Evolutionary conservation across 495 filamentous ascomycete species (phyloP).

Genomic region (Talaromyces liani): DNA sequence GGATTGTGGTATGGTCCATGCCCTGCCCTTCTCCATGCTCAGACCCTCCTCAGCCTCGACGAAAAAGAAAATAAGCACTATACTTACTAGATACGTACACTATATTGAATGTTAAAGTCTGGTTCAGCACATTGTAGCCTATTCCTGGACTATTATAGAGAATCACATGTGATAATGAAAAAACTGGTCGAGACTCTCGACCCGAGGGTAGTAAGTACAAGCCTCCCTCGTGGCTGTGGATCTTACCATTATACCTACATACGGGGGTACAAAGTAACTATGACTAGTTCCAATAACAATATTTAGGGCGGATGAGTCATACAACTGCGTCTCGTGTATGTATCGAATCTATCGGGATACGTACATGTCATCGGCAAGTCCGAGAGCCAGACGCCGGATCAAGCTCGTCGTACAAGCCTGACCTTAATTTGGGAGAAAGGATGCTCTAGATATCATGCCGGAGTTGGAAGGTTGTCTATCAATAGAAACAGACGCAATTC

Average conservation of each 20-base stretch:
- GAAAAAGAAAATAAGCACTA: not conserved
- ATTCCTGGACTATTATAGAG: not conserved
- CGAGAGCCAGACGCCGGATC: not conserved
- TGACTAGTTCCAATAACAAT: too few species aligned
- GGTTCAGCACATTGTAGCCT: not conserved
- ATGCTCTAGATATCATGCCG: not conserved
- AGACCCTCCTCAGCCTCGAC: not conserved
- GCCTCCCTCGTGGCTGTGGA: not conserved
- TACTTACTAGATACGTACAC: not conserved
- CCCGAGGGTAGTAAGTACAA: not conserved
- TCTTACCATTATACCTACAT: not conserved
- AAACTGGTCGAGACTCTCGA: not conserved
- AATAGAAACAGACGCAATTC: not conserved
- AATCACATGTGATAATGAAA: not conserved
- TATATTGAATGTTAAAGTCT: not conserved
- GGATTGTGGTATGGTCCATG: not conserved
- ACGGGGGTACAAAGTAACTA: not conserved
- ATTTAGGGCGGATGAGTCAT: not conserved
- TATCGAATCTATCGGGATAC: too few species aligned
- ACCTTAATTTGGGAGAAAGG: too few species aligned
- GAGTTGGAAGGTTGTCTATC: not conserved
- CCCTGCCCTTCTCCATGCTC: not conserved
- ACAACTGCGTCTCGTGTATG: not conserved
- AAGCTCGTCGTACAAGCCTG: not conserved
- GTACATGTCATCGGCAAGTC: not conserved